Conservation (phyloP, 208 protist genomes). For the Tritrichomonas foetus region DNA sequence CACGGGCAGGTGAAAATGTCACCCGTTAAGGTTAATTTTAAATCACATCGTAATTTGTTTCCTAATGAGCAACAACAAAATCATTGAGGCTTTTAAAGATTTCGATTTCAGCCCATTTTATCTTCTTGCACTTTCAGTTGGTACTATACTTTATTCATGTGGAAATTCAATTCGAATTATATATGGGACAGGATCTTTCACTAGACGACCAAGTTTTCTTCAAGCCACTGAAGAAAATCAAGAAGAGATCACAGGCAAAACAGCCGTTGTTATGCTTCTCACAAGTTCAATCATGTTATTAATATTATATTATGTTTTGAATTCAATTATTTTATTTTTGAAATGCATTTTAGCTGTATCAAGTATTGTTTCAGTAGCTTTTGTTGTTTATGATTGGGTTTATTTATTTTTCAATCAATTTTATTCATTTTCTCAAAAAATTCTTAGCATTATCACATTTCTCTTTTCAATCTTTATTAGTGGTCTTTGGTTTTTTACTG, state of each 20-base stretch:
- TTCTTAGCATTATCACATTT: neutral
- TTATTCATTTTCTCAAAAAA: too few species aligned
- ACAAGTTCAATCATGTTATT: neutral
- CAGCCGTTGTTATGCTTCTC: neutral
- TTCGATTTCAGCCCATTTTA: neutral
- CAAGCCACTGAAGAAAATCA: neutral
- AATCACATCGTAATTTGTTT: too few species aligned
- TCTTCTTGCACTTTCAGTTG: neutral
- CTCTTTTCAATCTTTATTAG: neutral
- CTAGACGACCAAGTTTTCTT: neutral
- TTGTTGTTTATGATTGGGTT: neutral
- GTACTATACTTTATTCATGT: neutral
- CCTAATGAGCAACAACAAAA: too few species aligned
- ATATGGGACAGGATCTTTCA: neutral
- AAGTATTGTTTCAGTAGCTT: neutral
- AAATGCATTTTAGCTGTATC: neutral
- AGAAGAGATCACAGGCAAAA: neutral
- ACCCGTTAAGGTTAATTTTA: too few species aligned
- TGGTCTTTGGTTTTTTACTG: neutral
- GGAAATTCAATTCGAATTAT: neutral
- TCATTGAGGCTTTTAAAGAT: too few species aligned
- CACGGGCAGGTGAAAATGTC: too few species aligned
- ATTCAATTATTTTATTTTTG: neutral
- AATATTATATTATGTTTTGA: neutral
- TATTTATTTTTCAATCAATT: neutral